Conservation (phyloP, 2,329 filamentous ascomycete genomes). For the Fusarium chlamydosporum region DNA sequence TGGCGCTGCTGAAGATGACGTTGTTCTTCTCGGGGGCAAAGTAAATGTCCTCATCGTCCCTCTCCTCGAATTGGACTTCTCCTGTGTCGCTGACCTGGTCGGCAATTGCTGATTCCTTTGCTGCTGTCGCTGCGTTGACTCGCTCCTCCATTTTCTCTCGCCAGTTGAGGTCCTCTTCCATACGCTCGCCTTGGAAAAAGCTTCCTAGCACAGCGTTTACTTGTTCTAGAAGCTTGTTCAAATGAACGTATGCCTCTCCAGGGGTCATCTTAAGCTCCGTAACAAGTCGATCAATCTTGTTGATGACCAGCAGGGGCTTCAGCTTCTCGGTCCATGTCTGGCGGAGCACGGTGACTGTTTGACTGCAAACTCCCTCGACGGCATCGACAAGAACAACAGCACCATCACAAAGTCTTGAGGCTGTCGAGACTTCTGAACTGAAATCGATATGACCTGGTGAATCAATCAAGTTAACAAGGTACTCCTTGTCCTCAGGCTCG, state of each 20-base stretch:
- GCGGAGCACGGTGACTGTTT: constrained; percentile 95
- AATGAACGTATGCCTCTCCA: constrained; percentile 87
- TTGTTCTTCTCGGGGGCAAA: constrained; percentile 99
- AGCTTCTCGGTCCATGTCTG: constrained; percentile 97
- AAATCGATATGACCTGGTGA: constrained; percentile 99
- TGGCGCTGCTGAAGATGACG: constrained; percentile 97
- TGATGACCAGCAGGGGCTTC: constrained; percentile 94
- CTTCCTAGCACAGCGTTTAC: constrained; percentile 97
- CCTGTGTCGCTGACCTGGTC: constrained; percentile 68
- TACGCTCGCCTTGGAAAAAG: constrained; percentile 97
- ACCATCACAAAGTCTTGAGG: constrained; percentile 93
- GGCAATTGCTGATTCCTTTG: constrained; percentile 66
- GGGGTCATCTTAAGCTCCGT: constrained; percentile 96
- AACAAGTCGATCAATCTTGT: constrained; percentile 96
- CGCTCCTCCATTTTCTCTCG: constrained; percentile 91
- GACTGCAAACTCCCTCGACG: constrained; percentile 97
- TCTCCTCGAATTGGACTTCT: constrained; percentile 83
- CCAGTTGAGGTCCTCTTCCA: constrained; percentile 99
- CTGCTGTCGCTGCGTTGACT: constrained; percentile 77
- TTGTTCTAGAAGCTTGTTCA: constrained; percentile 91
- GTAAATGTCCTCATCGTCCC: constrained; percentile 96
- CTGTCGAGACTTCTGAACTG: constrained; percentile 96
- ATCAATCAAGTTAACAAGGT: constrained; percentile 97
- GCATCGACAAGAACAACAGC: constrained; percentile 95
- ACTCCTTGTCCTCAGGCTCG: constrained; percentile 82